Percentiles rank a stretch among this genome's conserved stretches.
Conservation (phyloP, 768 basidiomycete species). For the Agrocybe praecox region DNA sequence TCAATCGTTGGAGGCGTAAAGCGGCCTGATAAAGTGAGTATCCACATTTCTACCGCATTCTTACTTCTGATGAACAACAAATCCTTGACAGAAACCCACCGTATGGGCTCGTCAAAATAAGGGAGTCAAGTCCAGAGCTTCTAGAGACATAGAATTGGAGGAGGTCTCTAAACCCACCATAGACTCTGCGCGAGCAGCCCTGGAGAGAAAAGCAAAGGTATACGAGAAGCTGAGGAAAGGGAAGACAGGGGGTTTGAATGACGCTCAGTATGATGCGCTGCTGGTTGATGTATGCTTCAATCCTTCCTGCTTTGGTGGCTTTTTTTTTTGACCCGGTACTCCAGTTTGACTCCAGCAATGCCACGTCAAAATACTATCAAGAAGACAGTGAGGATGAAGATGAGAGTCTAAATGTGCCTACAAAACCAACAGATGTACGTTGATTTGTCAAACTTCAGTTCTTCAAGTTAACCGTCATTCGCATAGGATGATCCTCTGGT, state of each 20-base stretch:
- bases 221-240: conserved; percentile 82
- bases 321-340: background rate
- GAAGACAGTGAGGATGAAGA: conserved; percentile 79
- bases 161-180: conserved; percentile 68
- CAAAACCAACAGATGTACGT: conserved; percentile 30
- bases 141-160: conserved; percentile 73
- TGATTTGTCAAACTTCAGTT: too few relatives aligned
- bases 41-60: background rate
- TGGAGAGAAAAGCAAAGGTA: conserved; percentile 79
- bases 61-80: background rate
- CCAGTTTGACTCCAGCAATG: conserved; percentile 57
- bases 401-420: conserved; percentile 71
- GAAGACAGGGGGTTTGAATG: conserved; percentile 75
- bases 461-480: too few relatives aligned
- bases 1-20: conserved; percentile 63
- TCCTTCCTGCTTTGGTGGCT: background rate
- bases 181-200: conserved; percentile 68
- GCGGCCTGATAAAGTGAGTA: conserved; percentile 67
- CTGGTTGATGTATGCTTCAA: conserved; percentile 73
- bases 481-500: conserved; percentile 73
- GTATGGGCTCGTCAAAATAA: conserved; percentile 79
- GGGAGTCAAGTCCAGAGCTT: conserved; percentile 65
- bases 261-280: conserved; percentile 70
- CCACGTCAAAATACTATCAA: conserved; percentile 48
- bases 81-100: conserved; percentile 63